Evolutionary conservation across 2,329 filamentous ascomycete species (phyloP).

Genomic region (Scytalidium sp.): DNA sequence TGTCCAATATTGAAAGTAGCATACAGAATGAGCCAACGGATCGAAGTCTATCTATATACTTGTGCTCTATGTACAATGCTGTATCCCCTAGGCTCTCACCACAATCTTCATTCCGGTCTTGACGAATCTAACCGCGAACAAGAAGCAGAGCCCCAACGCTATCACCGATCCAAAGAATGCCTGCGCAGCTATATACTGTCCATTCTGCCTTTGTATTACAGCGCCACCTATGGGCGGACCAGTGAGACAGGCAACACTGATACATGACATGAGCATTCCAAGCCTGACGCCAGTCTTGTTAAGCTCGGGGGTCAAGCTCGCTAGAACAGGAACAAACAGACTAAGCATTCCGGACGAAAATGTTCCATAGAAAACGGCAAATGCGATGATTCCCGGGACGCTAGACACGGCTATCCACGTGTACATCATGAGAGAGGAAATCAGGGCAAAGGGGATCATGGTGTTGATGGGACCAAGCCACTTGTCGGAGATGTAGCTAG

Average conservation of each 20-base stretch:
- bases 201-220: slow-evolving; percentile 1
- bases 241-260: slow-evolving; percentile 4
- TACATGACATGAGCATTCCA: slow-evolving; percentile 43
- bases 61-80: no score
- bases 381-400: slow-evolving; percentile 40
- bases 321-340: slow-evolving; percentile 46
- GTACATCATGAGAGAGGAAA: slow-evolving; percentile 30
- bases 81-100: no score
- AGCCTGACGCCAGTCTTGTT: slow-evolving; percentile 51
- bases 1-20: no score
- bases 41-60: no score
- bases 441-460: slow-evolving; percentile 40
- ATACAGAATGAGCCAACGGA: no score
- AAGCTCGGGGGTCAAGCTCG: slow-evolving; percentile 47
- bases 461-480: slow-evolving; percentile 49
- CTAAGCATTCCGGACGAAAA: slow-evolving; percentile 44
- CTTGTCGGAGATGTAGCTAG: slow-evolving; percentile 40
- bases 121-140: slow-evolving; percentile 36
- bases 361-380: slow-evolving; percentile 47
- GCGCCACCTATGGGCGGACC: slow-evolving; percentile 7
- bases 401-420: slow-evolving; percentile 45
- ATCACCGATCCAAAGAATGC: slow-evolving; percentile 42
- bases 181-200: slow-evolving; percentile 43
- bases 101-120: slow-evolving; percentile 24
- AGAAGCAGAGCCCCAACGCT: slow-evolving; percentile 33